phyloP scores from a whole-genome alignment of 2,329 filamentous ascomycete species.

The Aspergillus latus region DNA sequence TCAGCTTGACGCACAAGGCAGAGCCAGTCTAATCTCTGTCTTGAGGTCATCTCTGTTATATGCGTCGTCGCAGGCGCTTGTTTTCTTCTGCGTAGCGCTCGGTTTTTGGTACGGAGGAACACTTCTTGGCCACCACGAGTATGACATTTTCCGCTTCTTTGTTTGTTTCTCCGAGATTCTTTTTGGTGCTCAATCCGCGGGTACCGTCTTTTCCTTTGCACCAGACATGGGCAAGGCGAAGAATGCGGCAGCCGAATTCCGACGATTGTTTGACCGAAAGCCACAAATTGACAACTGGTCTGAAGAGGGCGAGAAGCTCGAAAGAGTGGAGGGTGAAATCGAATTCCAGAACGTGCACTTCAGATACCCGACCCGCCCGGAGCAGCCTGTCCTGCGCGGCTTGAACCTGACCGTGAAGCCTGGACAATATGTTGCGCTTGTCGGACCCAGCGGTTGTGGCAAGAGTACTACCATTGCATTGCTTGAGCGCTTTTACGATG shows the following conservation, averaged over 20 bases:
- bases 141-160: conserved; percentile 84
- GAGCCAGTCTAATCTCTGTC: conserved; percentile 68
- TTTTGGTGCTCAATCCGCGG: conserved; percentile 89
- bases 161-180: conserved; percentile 84
- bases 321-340: conserved; percentile 69
- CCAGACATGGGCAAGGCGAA: conserved; percentile 94
- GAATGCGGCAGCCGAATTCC: conserved; percentile 75
- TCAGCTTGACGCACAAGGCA: conserved; percentile 66
- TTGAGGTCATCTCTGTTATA: conserved; percentile 76
- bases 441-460: conserved; percentile 91
- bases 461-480: conserved; percentile 93
- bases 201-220: conserved; percentile 83
- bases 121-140: conserved; percentile 69
- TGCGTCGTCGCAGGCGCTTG: conserved; percentile 77
- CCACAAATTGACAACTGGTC: conserved; percentile 84
- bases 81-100: conserved; percentile 80
- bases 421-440: conserved; percentile 65
- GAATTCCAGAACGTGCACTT: conserved; percentile 94
- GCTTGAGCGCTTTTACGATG: conserved; percentile 92
- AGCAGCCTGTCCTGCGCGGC: conserved; percentile 87
- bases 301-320: conserved; percentile 62
- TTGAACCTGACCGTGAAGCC: conserved; percentile 59
- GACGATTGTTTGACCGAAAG: conserved; percentile 77
- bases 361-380: conserved; percentile 85
- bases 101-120: conserved; percentile 92